phyloP scores from a whole-genome alignment of 176 grass and related monocot species.

The Pontederia crassipes region DNA sequence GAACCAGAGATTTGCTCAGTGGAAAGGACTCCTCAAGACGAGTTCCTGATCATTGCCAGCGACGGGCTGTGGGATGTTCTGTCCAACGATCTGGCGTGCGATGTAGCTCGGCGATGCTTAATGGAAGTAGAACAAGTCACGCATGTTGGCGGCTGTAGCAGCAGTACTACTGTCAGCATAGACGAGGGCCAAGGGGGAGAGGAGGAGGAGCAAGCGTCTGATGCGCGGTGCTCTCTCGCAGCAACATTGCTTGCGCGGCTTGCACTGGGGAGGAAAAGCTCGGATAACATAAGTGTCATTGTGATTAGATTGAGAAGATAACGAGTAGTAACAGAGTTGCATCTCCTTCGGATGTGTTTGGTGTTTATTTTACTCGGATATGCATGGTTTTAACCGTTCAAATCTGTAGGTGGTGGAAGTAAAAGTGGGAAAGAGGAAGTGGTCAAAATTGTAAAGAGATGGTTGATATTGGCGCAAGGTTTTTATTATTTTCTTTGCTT shows the following conservation, averaged over 20 bases:
- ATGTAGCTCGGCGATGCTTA: slow-evolving; percentile 49
- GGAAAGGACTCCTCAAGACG: slow-evolving; percentile 27
- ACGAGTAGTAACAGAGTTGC: background rate
- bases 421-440: too few species aligned
- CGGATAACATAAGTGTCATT: slow-evolving; percentile 65
- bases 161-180: background rate
- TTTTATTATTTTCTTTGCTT: too few species aligned
- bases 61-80: slow-evolving; percentile 93
- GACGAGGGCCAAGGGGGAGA: background rate
- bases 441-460: too few species aligned
- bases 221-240: slow-evolving; percentile 40
- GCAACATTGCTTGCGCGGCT: slow-evolving; percentile 55
- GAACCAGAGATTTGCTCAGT: slow-evolving; percentile 55
- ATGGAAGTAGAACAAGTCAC: slow-evolving; percentile 27
- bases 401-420: too few species aligned
- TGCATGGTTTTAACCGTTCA: too few species aligned
- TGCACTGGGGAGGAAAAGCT: slow-evolving; percentile 44
- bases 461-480: too few species aligned
- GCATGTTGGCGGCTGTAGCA: background rate
- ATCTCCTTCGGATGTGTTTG: too few species aligned
- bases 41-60: slow-evolving; percentile 69
- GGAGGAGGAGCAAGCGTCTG: slow-evolving; percentile 12
- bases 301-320: slow-evolving; percentile 59
- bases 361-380: too few species aligned
- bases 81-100: slow-evolving; percentile 44